Base-by-base conservation (phyloP, 257 asterid species). In the Penstemon eatonii region DNA sequence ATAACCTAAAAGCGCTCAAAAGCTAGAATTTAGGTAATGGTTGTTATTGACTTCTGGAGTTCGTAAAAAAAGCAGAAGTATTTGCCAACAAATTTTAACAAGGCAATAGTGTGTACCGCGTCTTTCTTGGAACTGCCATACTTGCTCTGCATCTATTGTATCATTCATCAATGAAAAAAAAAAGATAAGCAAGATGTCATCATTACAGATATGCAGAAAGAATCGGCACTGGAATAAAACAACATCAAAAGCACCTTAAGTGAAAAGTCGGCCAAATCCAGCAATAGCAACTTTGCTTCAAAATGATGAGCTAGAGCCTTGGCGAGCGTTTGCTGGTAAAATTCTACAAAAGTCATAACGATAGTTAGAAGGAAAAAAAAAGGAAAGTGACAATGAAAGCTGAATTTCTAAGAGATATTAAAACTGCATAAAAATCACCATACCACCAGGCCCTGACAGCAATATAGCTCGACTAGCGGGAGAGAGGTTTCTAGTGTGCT, bases 371-470 rank as follows among this genome's bases (percentile, higher is more conserved):
- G 60, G 50, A 2, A 44, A 37, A 60, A 40, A 42, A 58, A 19
- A 60, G 39, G 36, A 68, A n/a, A 59, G 12, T 7, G 43, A 18
- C 50, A 8, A 41, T 13, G 8, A 39, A 67, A 49, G 18, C 12
- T 58, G 41, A 45, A 50, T 52, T 50, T 15, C 36, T 6, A 8
- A 56, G 49, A 59, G 8, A n/a, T 18, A 8, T 46, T 44, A 33
- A 40, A 8, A 15, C 56, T 45, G 13, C 45, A 62, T 11, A 54
- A 50, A 40, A 66, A 19, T 5, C 5, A 53, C 19, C 84, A 66
- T 78, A 90, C 99, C 99, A 61, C 96, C 88, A 18, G 95, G 96
- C 58, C 99, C 99, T 0, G 96, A 86, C 25, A 93, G 90, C 82
- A 93, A 72, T 74, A 93, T 88, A 59, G 99, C 81, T 77, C 97